These are phyloP conservation scores for Lactarius sp. DNA, from an alignment of 768 basidiomycete genomes.

Conservation along the genomic window DNA sequence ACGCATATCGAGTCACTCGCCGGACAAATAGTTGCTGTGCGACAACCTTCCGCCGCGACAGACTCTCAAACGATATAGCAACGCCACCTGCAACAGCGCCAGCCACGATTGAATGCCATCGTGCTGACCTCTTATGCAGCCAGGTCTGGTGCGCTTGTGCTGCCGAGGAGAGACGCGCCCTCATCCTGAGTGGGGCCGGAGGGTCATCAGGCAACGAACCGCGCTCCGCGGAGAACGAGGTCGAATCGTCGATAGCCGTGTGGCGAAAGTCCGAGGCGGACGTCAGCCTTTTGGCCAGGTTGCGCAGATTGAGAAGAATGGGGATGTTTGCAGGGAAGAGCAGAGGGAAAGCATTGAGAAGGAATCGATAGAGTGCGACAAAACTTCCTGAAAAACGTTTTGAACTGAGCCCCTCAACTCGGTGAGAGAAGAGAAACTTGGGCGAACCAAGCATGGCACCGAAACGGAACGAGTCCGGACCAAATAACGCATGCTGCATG, in stretches of 20 bases:
- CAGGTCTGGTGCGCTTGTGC: conserved; percentile 59
- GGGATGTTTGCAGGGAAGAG: conserved; percentile 42
- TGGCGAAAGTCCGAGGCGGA: conserved; percentile 8
- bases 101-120: conserved; percentile 79
- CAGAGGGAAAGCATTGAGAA: conserved; percentile 74
- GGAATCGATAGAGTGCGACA: conserved; percentile 69
- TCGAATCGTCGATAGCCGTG: conserved; percentile 26
- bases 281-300: conserved; percentile 7
- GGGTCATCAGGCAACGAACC: conserved; percentile 16
- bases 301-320: conserved; percentile 20
- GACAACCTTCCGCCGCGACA: conserved; percentile 56
- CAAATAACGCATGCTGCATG: conserved; percentile 82
- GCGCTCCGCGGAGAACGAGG: conserved; percentile 10
- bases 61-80: conserved; percentile 75
- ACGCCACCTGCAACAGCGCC: conserved; percentile 70
- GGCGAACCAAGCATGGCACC: conserved; percentile 76
- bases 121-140: conserved; percentile 58
- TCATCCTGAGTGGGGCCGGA: conserved; percentile 14
- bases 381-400: conserved; percentile 56
- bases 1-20: conserved; percentile 36
- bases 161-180: conserved; percentile 55
- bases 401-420: background rate
- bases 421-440: background rate
- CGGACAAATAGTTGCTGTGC: conserved; percentile 89
- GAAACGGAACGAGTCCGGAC: conserved; percentile 76